A percentile compares a stretch with the other conserved stretches of the same genome.
phyloP scores from a whole-genome alignment of 2,329 filamentous ascomycete species.

The Phialophora expanda region DNA sequence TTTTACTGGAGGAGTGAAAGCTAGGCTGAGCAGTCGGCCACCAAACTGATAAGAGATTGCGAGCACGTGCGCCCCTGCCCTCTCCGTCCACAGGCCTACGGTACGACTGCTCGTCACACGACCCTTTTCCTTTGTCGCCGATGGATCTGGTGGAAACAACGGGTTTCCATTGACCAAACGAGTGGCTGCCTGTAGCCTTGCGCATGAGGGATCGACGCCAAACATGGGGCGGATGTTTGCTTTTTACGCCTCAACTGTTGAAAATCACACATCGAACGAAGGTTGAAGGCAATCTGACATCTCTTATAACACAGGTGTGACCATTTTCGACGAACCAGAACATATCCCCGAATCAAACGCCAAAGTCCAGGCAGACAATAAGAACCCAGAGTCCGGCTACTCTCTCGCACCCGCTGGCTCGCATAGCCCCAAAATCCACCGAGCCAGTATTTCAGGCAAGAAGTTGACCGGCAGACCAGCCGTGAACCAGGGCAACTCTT shows the following conservation, averaged over 20 bases:
- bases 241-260: slow-evolving; percentile 7
- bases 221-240: slow-evolving; percentile 10
- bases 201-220: not conserved
- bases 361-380: slow-evolving; percentile 23
- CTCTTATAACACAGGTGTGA: slow-evolving; percentile 35
- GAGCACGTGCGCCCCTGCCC: slow-evolving; percentile 18
- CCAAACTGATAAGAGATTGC: slow-evolving; percentile 12
- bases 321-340: slow-evolving; percentile 41
- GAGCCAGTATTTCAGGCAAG: slow-evolving; percentile 40
- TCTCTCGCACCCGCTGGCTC: slow-evolving; percentile 33
- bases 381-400: slow-evolving; percentile 26
- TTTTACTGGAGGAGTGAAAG: slow-evolving; percentile 7
- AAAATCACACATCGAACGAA: not conserved
- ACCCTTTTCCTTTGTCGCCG: slow-evolving; percentile 14
- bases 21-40: not conserved
- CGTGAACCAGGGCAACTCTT: slow-evolving; percentile 24
- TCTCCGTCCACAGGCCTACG: slow-evolving; percentile 5
- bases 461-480: slow-evolving; percentile 39
- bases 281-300: not conserved
- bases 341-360: slow-evolving; percentile 33
- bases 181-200: slow-evolving; percentile 1
- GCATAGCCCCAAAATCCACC: slow-evolving; percentile 33
- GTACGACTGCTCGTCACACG: slow-evolving; percentile 20
- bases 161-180: slow-evolving; percentile 9
- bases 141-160: slow-evolving; percentile 4